phyloP scores from a whole-genome alignment of 495 filamentous ascomycete genomes.

The Hyaloscypha hepaticicola region DNA sequence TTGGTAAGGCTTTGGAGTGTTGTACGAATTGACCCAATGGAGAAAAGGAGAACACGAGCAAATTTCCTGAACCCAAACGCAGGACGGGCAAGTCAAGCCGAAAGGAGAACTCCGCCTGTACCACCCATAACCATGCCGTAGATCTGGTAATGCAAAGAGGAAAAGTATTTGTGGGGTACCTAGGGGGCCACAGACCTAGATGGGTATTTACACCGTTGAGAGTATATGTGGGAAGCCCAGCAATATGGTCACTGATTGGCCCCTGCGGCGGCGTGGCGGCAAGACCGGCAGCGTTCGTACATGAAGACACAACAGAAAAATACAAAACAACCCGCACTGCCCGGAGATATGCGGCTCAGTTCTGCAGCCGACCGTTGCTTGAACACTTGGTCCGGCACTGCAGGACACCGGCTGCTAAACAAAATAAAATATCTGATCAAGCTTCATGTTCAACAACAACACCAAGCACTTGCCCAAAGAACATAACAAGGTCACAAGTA shows the following conservation, averaged over 20 bases:
- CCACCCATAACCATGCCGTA: background rate
- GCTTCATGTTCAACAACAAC: background rate
- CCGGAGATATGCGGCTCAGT: too few relatives aligned
- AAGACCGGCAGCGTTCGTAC: background rate
- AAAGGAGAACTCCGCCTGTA: background rate
- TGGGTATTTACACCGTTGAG: background rate
- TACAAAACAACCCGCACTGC: too few relatives aligned
- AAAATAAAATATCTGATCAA: background rate
- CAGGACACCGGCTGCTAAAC: too few relatives aligned
- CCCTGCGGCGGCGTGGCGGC: background rate
- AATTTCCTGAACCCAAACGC: background rate
- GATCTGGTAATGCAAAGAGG: background rate
- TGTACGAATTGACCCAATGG: too few relatives aligned
- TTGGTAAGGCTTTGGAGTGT: background rate
- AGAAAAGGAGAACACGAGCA: background rate
- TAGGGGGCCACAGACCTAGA: background rate
- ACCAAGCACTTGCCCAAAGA: background rate
- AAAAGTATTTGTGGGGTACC: background rate
- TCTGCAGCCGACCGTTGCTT: too few relatives aligned
- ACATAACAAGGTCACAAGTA: background rate
- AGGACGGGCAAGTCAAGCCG: background rate
- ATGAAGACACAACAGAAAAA: background rate
- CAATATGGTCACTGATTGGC: background rate
- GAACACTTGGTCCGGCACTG: too few relatives aligned
- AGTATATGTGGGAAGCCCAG: background rate